phyloP scores from a whole-genome alignment of 2,329 filamentous ascomycete genomes.

The Botryosphaeria dothidea region DNA sequence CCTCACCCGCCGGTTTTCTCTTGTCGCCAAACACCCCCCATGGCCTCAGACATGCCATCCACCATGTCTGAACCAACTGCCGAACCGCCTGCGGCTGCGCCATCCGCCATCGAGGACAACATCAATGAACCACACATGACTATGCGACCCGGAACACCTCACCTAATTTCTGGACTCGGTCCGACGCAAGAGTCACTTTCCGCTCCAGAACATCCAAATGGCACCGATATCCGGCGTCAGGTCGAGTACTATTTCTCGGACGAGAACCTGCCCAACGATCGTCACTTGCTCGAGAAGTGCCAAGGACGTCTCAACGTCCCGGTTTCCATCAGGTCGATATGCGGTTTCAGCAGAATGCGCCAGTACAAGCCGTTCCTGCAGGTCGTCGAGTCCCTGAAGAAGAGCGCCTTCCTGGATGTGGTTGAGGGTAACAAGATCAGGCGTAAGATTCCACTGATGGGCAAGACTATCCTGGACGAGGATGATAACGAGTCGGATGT shows the following conservation, averaged over 20 bases:
- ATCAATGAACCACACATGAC: not conserved
- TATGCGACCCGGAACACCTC: not conserved
- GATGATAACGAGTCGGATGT: constrained; percentile 20
- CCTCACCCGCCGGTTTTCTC: not conserved
- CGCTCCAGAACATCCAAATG: constrained; percentile 22
- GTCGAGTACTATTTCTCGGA: constrained; percentile 55
- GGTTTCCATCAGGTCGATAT: constrained; percentile 45
- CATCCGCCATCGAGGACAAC: not conserved
- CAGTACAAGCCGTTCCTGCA: constrained; percentile 40
- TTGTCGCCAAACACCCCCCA: not conserved
- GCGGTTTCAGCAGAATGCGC: constrained; percentile 49
- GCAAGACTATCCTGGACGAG: constrained; percentile 31
- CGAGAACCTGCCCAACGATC: constrained; percentile 46
- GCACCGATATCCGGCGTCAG: constrained; percentile 30
- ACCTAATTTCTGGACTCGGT: not conserved
- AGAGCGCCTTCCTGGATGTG: constrained; percentile 45
- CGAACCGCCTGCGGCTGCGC: not conserved
- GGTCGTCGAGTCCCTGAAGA: constrained; percentile 44
- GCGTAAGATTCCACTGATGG: constrained; percentile 43
- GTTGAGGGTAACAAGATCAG: constrained; percentile 44
- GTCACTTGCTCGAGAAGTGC: constrained; percentile 43
- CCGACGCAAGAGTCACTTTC: not conserved
- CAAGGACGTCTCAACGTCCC: constrained; percentile 43
- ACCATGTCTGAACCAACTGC: not conserved
- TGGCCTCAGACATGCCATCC: not conserved